phyloP scores from a whole-genome alignment of 257 asterid genomes.

The Coffea canephora region DNA sequence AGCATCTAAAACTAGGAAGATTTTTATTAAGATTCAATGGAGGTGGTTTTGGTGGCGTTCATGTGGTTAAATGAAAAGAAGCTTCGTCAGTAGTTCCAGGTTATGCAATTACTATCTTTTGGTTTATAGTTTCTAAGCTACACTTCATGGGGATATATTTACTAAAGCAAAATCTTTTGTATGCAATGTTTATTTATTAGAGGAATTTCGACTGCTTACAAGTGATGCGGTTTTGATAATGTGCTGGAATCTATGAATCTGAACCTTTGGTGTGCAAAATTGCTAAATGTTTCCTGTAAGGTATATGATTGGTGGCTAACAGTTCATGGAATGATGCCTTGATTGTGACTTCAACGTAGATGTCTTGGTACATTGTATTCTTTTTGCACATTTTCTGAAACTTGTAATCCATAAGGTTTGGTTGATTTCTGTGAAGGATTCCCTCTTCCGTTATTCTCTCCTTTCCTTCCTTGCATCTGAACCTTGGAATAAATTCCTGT shows the following conservation, averaged over 20 bases:
- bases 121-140: not conserved
- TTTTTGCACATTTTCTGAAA: not conserved
- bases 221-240: slow-evolving; percentile 9
- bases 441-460: slow-evolving; percentile 42
- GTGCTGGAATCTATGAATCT: slow-evolving; percentile 35
- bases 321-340: slow-evolving; percentile 30
- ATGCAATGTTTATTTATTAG: not conserved
- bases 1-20: not conserved
- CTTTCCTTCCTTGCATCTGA: slow-evolving; percentile 35
- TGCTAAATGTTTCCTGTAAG: slow-evolving; percentile 26
- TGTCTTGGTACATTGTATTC: not conserved
- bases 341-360: slow-evolving; percentile 25
- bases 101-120: slow-evolving; percentile 5
- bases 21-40: not conserved
- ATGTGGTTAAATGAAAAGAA: not conserved
- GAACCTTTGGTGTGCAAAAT: slow-evolving; percentile 37
- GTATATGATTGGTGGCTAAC: slow-evolving; percentile 26
- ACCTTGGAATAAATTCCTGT: slow-evolving; percentile 69
- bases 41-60: not conserved
- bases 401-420: slow-evolving; percentile 28
- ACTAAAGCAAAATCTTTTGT: not conserved
- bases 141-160: not conserved
- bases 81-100: slow-evolving; percentile 6
- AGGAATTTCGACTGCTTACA: not conserved
- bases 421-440: slow-evolving; percentile 35